Evolutionary conservation across 129 eudicot genomes (phyloP).

Genomic region (Flaveria robusta): DNA sequence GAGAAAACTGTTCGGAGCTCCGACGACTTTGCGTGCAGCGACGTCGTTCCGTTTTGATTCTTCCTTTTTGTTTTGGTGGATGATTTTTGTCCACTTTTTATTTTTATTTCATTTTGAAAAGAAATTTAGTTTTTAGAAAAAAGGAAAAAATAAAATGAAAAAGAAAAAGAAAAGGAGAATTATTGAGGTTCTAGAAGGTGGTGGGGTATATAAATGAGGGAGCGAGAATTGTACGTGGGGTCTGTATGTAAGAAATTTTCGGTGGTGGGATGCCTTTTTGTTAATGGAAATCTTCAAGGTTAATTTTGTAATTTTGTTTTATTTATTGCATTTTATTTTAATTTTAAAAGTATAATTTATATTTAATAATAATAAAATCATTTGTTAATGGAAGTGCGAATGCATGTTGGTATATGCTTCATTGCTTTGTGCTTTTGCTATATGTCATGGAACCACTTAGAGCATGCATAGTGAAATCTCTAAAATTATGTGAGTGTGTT

Average conservation of each 20-base stretch:
- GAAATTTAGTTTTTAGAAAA: constrained; percentile 4
- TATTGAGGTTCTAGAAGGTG: constrained; percentile 34
- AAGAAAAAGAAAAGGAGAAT: neutral
- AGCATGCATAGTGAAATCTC: too few relatives aligned
- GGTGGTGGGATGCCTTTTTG: constrained; percentile 25
- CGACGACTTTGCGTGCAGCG: constrained; percentile 79
- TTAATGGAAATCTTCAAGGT: constrained; percentile 30
- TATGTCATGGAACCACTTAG: too few relatives aligned
- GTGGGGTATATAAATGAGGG: constrained; percentile 41
- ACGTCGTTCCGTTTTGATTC: constrained; percentile 68
- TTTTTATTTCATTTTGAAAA: constrained; percentile 2
- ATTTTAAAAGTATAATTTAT: too few relatives aligned
- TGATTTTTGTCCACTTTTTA: constrained; percentile 31
- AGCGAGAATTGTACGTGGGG: neutral
- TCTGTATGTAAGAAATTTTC: constrained; percentile 51
- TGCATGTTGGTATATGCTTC: too few relatives aligned
- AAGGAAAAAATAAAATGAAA: constrained; percentile 7
- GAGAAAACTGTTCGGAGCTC: constrained; percentile 57
- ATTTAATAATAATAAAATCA: too few relatives aligned
- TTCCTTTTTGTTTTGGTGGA: neutral
- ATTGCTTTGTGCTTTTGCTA: too few relatives aligned
- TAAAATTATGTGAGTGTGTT: too few relatives aligned
- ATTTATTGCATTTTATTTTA: neutral
- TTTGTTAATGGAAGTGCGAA: too few relatives aligned
- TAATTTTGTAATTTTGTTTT: constrained; percentile 11